Conservation (phyloP, 2,329 filamentous ascomycete species). For the Teratosphaeria destructans region DNA sequence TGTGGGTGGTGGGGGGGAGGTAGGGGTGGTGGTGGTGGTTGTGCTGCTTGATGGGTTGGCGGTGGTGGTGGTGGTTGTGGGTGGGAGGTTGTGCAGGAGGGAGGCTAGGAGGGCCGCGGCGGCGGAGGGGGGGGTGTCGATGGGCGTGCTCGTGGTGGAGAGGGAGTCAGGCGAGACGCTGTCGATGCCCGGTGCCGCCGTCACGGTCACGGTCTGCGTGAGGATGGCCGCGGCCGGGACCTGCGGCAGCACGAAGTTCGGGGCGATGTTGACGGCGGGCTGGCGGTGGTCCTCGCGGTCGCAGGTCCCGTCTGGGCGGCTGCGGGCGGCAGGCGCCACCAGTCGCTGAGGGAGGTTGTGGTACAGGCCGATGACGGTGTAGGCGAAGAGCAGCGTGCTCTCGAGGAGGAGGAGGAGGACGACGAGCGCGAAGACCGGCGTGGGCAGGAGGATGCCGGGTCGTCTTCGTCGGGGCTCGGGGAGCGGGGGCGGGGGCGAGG, state of each 20-base stretch:
- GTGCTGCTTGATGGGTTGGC: background rate
- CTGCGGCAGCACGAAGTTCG: slow-evolving; percentile 22
- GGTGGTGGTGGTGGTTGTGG: slow-evolving; percentile 1
- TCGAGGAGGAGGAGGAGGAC: slow-evolving; percentile 24
- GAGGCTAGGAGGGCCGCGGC: slow-evolving; percentile 9
- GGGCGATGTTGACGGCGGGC: slow-evolving; percentile 23
- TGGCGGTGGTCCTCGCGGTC: slow-evolving; percentile 8
- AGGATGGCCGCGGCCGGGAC: background rate
- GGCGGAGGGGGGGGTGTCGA: background rate
- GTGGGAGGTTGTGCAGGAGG: slow-evolving; percentile 6
- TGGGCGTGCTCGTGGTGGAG: slow-evolving; percentile 4
- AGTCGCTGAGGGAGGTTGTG: slow-evolving; percentile 22
- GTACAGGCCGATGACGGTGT: slow-evolving; percentile 29
- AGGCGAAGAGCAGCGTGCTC: slow-evolving; percentile 27
- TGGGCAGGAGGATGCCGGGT: slow-evolving; percentile 24
- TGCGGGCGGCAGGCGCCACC: slow-evolving; percentile 1
- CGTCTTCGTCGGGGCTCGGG: slow-evolving; percentile 15
- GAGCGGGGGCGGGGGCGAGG: slow-evolving; percentile 11
- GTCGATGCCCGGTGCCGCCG: slow-evolving; percentile 1
- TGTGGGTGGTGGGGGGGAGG: background rate
- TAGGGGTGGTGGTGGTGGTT: too few relatives aligned
- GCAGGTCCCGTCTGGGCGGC: slow-evolving; percentile 6
- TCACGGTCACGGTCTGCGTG: slow-evolving; percentile 5
- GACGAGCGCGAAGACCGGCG: slow-evolving; percentile 24
- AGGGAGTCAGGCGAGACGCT: background rate